Evolutionary conservation across 148 eudicot species (phyloP).

Genomic region (Oxyria digyna): DNA sequence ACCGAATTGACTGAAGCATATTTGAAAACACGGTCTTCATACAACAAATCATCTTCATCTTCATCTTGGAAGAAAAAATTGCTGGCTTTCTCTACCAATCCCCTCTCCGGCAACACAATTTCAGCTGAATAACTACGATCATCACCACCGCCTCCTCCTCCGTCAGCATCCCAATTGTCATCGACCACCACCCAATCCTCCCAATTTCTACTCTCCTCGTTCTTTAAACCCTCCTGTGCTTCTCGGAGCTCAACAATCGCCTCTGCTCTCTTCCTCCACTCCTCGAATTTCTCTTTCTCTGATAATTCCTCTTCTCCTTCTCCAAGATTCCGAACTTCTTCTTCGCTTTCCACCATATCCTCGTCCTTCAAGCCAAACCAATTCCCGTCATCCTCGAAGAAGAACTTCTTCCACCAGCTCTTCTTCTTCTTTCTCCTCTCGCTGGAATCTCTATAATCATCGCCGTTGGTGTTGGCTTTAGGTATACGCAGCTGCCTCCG

Average conservation of each 20-base stretch:
- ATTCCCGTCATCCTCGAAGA: slow-evolving; percentile 71
- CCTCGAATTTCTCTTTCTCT: slow-evolving; percentile 72
- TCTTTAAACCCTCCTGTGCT: slow-evolving; percentile 66
- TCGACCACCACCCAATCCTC: slow-evolving; percentile 75
- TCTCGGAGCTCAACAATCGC: slow-evolving; percentile 82
- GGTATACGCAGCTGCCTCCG: neutral
- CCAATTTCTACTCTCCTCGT: slow-evolving; percentile 83
- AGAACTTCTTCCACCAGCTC: slow-evolving; percentile 84
- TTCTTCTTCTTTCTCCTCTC: slow-evolving; percentile 18
- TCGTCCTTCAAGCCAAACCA: slow-evolving; percentile 85
- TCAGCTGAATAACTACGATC: slow-evolving; percentile 38
- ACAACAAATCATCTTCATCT: slow-evolving; percentile 71
- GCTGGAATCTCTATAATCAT: neutral
- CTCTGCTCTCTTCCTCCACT: slow-evolving; percentile 95
- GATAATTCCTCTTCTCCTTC: slow-evolving; percentile 25
- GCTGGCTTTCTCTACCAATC: slow-evolving; percentile 59
- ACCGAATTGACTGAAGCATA: slow-evolving; percentile 87
- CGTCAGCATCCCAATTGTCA: slow-evolving; percentile 24
- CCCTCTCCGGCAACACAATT: slow-evolving; percentile 42
- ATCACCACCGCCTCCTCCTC: slow-evolving; percentile 16
- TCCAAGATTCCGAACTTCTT: slow-evolving; percentile 15
- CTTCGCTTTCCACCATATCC: slow-evolving; percentile 35
- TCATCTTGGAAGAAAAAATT: slow-evolving; percentile 51
- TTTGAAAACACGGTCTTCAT: slow-evolving; percentile 83
- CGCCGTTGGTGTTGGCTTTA: neutral